Conservation (phyloP, 169 alveolate genomes). For the Cryptosporidium canis region DNA sequence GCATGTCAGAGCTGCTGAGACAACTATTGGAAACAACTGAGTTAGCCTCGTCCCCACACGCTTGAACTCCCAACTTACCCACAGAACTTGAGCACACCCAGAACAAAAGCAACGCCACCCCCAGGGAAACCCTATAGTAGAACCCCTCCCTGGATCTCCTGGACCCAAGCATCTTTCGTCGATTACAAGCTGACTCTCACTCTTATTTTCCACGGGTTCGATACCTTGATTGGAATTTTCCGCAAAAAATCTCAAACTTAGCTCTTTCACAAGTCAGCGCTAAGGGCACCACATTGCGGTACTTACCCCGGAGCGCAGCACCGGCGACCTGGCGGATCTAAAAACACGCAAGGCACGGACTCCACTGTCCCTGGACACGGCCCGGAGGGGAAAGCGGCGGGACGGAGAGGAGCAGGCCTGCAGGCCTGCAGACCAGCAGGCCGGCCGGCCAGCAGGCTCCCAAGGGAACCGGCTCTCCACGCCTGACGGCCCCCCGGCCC, state of each 20-base stretch:
- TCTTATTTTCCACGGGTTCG: neutral
- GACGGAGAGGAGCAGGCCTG: too few species aligned
- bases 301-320: neutral
- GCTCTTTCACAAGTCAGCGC: slow-evolving; percentile 13
- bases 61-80: slow-evolving; percentile 5
- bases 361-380: too few species aligned
- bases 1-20: neutral
- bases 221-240: neutral
- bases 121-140: slow-evolving; percentile 15
- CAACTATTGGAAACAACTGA: neutral
- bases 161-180: slow-evolving; percentile 1
- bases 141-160: slow-evolving; percentile 26
- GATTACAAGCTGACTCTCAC: neutral
- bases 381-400: too few species aligned
- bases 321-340: too few species aligned
- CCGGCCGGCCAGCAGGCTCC: too few species aligned
- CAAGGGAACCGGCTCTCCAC: too few species aligned
- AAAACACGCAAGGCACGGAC: too few species aligned
- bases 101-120: neutral
- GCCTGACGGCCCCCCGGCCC: too few species aligned
- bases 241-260: neutral
- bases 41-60: neutral
- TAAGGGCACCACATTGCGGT: slow-evolving; percentile 7
- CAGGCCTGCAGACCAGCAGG: too few species aligned
- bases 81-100: slow-evolving; percentile 53